Evolutionary conservation across 2,329 filamentous ascomycete genomes (phyloP).

Genomic region (Phialophora verrucosa): DNA sequence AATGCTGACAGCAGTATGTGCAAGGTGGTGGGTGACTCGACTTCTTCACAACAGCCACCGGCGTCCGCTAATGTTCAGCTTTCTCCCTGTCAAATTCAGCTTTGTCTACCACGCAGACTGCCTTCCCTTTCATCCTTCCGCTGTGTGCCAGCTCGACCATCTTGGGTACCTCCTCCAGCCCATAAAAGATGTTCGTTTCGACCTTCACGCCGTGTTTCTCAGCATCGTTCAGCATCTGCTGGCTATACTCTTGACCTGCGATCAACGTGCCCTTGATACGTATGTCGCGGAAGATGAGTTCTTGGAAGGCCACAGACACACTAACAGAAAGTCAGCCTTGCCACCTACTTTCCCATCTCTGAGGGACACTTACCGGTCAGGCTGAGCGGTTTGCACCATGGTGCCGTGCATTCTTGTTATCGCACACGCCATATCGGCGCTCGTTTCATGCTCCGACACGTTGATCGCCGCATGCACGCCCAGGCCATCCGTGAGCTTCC

Average conservation of each 20-base stretch:
- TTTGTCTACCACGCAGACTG: slow-evolving; percentile 36
- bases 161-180: slow-evolving; percentile 59
- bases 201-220: slow-evolving; percentile 56
- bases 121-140: slow-evolving; percentile 62
- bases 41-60: neutral
- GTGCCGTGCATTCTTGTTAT: slow-evolving; percentile 65
- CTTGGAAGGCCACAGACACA: slow-evolving; percentile 49
- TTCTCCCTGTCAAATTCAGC: slow-evolving; percentile 23
- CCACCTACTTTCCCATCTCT: no score
- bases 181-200: slow-evolving; percentile 59
- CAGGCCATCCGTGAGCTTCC: slow-evolving; percentile 54
- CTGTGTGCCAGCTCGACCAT: slow-evolving; percentile 58
- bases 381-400: slow-evolving; percentile 65
- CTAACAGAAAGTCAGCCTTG: slow-evolving; percentile 37
- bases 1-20: neutral
- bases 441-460: slow-evolving; percentile 58
- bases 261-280: slow-evolving; percentile 56
- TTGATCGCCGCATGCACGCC: slow-evolving; percentile 62
- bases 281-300: slow-evolving; percentile 62
- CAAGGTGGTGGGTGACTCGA: neutral
- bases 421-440: slow-evolving; percentile 59
- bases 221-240: slow-evolving; percentile 56
- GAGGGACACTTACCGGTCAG: slow-evolving; percentile 11
- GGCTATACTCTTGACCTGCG: slow-evolving; percentile 51
- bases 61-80: slow-evolving; percentile 4